Evolutionary conservation across 139 green algal species (phyloP).

Genomic region (Eudorina sp.): DNA sequence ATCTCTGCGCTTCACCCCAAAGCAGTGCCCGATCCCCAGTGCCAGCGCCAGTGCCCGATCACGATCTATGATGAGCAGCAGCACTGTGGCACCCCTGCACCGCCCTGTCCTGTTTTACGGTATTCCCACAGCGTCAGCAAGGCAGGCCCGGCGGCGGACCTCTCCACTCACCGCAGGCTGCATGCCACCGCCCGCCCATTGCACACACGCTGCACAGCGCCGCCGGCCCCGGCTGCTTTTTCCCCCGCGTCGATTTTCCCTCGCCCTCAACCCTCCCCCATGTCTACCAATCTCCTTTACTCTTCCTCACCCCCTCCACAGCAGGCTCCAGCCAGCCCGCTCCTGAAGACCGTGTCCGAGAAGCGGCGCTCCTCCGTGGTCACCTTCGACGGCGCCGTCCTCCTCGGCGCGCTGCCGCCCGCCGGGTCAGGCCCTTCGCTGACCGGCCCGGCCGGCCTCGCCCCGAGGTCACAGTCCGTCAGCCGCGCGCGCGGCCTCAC

Average conservation of each 20-base stretch:
- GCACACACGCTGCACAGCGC: no score
- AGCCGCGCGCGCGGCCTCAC: not conserved
- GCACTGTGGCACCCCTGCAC: no score
- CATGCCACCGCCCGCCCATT: no score
- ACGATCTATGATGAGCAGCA: no score
- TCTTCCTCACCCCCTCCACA: not conserved
- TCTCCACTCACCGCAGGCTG: not conserved
- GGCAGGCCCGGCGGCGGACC: no score
- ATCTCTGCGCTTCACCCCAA: no score
- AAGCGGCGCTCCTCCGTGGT: slow-evolving; percentile 2
- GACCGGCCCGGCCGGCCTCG: no score
- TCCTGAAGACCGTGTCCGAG: not conserved
- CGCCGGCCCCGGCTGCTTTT: not conserved
- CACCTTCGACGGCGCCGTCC: not conserved
- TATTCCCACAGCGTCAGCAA: no score
- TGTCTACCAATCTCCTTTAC: no score
- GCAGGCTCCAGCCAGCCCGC: not conserved
- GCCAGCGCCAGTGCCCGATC: no score
- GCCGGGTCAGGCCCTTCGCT: not conserved
- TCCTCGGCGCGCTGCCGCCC: not conserved
- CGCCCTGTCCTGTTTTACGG: no score
- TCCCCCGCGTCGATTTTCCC: not conserved
- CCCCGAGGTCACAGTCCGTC: not conserved
- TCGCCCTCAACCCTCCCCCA: not conserved
- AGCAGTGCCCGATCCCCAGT: no score